Evolutionary conservation across 495 filamentous ascomycete genomes (phyloP).

Genomic region (Cercophora samala): DNA sequence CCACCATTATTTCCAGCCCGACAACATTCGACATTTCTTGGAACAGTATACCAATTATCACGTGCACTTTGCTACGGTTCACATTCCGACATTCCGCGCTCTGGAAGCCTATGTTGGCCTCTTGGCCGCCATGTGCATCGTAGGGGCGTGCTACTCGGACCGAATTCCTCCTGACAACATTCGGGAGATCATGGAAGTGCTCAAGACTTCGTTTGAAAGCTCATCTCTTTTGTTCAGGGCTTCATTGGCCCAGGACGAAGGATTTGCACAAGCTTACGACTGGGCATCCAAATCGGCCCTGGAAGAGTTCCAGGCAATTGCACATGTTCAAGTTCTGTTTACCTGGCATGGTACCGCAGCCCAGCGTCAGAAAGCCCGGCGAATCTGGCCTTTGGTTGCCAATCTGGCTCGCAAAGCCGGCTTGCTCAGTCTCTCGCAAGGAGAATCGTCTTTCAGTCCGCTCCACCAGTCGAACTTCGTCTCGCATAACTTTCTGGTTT

Average conservation of each 20-base stretch:
- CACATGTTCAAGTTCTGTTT: slow-evolving; percentile 54
- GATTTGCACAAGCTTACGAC: slow-evolving; percentile 34
- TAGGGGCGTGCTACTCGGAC: slow-evolving; percentile 65
- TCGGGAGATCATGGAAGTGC: slow-evolving; percentile 57
- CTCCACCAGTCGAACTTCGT: slow-evolving; percentile 45
- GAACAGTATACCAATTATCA: slow-evolving; percentile 61
- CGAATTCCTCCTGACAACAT: slow-evolving; percentile 50
- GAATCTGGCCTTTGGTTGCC: slow-evolving; percentile 51
- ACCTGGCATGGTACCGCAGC: slow-evolving; percentile 61
- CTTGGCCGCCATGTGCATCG: slow-evolving; percentile 59
- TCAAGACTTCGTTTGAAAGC: slow-evolving; percentile 47
- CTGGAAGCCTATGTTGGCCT: slow-evolving; percentile 58
- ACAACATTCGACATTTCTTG: slow-evolving; percentile 61
- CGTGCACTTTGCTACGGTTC: slow-evolving; percentile 65
- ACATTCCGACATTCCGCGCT: slow-evolving; percentile 63
- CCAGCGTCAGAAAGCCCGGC: slow-evolving; percentile 55
- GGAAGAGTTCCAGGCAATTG: slow-evolving; percentile 57
- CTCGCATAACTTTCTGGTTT: slow-evolving; percentile 32
- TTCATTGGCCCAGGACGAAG: slow-evolving; percentile 34
- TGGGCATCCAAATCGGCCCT: slow-evolving; percentile 41
- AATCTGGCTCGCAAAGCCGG: slow-evolving; percentile 48
- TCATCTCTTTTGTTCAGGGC: slow-evolving; percentile 46
- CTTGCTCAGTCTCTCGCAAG: slow-evolving; percentile 47
- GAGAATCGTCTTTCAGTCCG: slow-evolving; percentile 36
- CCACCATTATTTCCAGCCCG: slow-evolving; percentile 52